A percentile compares a stretch with the other conserved stretches of the same genome.
Conservation (phyloP, 169 alveolate genomes). For the Eimeria brunetti region DNA sequence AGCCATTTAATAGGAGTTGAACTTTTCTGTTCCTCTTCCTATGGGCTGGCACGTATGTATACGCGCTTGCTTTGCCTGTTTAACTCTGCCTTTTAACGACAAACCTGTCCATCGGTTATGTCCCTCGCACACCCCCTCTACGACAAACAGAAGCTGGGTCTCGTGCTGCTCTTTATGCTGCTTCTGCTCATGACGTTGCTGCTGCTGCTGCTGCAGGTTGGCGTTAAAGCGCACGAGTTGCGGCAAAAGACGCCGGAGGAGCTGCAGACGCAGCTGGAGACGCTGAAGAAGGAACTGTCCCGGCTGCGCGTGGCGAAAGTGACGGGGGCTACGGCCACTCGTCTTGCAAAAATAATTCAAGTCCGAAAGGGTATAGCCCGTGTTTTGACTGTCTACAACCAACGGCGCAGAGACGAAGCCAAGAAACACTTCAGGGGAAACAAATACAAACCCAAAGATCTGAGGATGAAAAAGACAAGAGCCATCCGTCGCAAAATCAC, state of each 20-base stretch:
- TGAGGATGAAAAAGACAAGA: conserved; percentile 95
- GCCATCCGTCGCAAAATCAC: conserved; percentile 94
- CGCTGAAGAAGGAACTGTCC: conserved; percentile 94
- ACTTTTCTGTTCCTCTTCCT: no score
- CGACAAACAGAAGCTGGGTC: no score
- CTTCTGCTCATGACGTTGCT: no score
- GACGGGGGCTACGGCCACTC: conserved; percentile 94
- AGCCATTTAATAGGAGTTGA: no score
- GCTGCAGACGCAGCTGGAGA: conserved; percentile 93
- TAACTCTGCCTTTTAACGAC: no score
- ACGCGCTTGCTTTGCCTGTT: no score
- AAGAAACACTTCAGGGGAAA: conserved; percentile 88
- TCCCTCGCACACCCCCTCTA: no score
- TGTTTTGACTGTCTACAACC: conserved; percentile 95
- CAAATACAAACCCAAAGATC: conserved; percentile 92
- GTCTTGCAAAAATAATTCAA: conserved; percentile 91
- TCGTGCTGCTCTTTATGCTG: no score
- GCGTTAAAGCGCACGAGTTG: conserved; percentile 91
- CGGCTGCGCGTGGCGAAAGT: conserved; percentile 93
- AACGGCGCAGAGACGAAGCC: conserved; percentile 92
- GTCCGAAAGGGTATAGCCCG: conserved; percentile 96
- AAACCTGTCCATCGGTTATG: no score
- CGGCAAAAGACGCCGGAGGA: conserved; percentile 93
- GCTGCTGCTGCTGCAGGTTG: conserved; percentile 83
- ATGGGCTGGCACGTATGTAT: no score